phyloP scores from a whole-genome alignment of 2,329 filamentous ascomycete genomes.

The Aureobasidium sp. region DNA sequence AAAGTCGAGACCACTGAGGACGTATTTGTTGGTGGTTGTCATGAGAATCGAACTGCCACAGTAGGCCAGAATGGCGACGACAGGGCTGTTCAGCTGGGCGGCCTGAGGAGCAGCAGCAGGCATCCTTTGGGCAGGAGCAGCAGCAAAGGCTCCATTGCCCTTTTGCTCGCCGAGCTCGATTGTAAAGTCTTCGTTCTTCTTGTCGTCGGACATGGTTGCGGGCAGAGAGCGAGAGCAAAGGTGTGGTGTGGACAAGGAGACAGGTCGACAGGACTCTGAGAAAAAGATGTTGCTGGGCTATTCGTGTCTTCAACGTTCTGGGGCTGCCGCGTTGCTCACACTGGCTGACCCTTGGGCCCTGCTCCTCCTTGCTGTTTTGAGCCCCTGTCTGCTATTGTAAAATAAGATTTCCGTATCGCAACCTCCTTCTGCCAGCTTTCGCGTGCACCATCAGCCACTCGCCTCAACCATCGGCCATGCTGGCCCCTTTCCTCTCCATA shows the following conservation, averaged over 20 bases:
- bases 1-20: slow-evolving; percentile 81
- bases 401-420: slow-evolving; percentile 1
- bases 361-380: background rate
- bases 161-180: slow-evolving; percentile 60
- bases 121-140: slow-evolving; percentile 39
- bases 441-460: background rate
- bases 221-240: background rate
- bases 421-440: background rate
- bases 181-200: slow-evolving; percentile 71
- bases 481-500: background rate
- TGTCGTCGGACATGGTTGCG: slow-evolving; percentile 70
- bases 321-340: background rate
- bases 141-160: slow-evolving; percentile 39
- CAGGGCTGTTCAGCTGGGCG: slow-evolving; percentile 51
- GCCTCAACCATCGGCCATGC: background rate
- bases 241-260: slow-evolving; percentile 5
- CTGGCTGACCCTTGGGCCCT: background rate
- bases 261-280: background rate
- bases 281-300: background rate
- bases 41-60: slow-evolving; percentile 96
- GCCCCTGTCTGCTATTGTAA: background rate
- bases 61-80: slow-evolving; percentile 75
- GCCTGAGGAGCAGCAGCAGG: slow-evolving; percentile 29
- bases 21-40: slow-evolving; percentile 99
- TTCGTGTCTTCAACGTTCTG: slow-evolving; percentile 3